A percentile compares a stretch with the other conserved stretches of the same genome.
phyloP scores from a whole-genome alignment of 2,329 filamentous ascomycete species.

The Ceratocystis cacaofunesta region DNA sequence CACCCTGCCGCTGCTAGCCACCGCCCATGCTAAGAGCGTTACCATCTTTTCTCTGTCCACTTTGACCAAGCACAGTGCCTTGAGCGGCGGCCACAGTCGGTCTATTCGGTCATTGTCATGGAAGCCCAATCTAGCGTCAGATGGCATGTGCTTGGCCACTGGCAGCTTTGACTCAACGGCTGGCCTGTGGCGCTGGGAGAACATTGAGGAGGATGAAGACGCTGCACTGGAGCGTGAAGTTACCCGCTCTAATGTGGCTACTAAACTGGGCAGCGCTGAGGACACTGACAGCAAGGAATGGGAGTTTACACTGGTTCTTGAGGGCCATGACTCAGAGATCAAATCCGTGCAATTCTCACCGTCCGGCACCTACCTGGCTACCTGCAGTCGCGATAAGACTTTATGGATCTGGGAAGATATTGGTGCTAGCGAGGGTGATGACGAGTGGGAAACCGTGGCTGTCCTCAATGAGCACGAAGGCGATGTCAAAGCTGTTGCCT shows the following conservation, averaged over 20 bases:
- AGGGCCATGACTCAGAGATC: slow-evolving; percentile 92
- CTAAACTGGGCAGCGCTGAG: slow-evolving; percentile 19
- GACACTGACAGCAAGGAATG: slow-evolving; percentile 51
- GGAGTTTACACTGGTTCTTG: slow-evolving; percentile 81
- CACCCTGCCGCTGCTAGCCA: slow-evolving; percentile 73
- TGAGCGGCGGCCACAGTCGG: slow-evolving; percentile 79
- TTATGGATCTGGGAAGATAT: slow-evolving; percentile 99
- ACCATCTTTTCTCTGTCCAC: slow-evolving; percentile 78
- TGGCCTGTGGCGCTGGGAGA: slow-evolving; percentile 60
- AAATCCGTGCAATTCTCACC: slow-evolving; percentile 63
- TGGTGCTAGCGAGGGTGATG: slow-evolving; percentile 54
- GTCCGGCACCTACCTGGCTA: slow-evolving; percentile 66
- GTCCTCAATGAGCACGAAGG: slow-evolving; percentile 89
- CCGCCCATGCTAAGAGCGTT: slow-evolving; percentile 72
- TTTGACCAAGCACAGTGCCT: slow-evolving; percentile 61
- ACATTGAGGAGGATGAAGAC: slow-evolving; percentile 14
- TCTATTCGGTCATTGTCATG: slow-evolving; percentile 76
- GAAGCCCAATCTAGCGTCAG: slow-evolving; percentile 55
- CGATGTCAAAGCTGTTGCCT: slow-evolving; percentile 86
- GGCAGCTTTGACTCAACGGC: slow-evolving; percentile 90
- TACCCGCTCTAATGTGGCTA: slow-evolving; percentile 8
- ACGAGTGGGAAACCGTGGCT: slow-evolving; percentile 93
- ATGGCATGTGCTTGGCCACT: slow-evolving; percentile 67
- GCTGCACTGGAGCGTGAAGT: slow-evolving; percentile 18
- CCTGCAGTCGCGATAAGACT: slow-evolving; percentile 80